These are phyloP conservation scores for carrot (Daucus carota) DNA, from an alignment of 129 eudicot genomes.

Conservation along the genomic window DNA sequence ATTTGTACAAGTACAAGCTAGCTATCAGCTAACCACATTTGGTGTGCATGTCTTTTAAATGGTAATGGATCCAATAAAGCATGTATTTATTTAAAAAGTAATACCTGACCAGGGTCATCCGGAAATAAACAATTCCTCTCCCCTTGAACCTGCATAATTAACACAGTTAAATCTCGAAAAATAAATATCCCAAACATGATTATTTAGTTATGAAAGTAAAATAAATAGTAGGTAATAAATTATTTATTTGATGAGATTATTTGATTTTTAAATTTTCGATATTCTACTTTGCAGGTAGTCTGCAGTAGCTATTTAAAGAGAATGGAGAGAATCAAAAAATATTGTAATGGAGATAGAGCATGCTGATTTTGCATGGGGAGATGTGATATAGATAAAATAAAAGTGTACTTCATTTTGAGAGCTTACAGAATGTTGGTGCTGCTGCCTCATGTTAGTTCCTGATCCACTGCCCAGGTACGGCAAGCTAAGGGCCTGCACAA, in stretches of 20 bases:
- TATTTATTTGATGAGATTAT: no score
- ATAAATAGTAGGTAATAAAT: no score
- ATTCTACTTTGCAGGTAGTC: no score
- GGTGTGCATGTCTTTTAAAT: conserved; percentile 4
- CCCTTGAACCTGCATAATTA: conserved; percentile 49
- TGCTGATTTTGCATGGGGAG: background rate
- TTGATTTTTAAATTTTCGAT: no score
- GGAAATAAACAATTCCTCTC: conserved; percentile 87
- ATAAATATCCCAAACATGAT: background rate
- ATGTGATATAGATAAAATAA: background rate
- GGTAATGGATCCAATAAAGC: conserved; percentile 38
- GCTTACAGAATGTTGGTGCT: conserved; percentile 51
- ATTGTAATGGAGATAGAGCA: background rate
- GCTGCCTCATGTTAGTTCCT: conserved; percentile 46
- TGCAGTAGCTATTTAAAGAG: no score
- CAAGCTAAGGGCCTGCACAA: conserved; percentile 78
- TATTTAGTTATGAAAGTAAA: no score
- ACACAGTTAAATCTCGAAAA: background rate
- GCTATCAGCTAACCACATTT: background rate
- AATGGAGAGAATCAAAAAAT: background rate
- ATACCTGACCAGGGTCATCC: conserved; percentile 97
- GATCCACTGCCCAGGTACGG: conserved; percentile 80
- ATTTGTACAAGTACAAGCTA: background rate
- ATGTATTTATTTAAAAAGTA: conserved; percentile 1
- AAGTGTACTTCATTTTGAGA: background rate